Base-by-base conservation (phyloP, 148 eudicot genomes). In the Vaccinium vitisidaea region DNA sequence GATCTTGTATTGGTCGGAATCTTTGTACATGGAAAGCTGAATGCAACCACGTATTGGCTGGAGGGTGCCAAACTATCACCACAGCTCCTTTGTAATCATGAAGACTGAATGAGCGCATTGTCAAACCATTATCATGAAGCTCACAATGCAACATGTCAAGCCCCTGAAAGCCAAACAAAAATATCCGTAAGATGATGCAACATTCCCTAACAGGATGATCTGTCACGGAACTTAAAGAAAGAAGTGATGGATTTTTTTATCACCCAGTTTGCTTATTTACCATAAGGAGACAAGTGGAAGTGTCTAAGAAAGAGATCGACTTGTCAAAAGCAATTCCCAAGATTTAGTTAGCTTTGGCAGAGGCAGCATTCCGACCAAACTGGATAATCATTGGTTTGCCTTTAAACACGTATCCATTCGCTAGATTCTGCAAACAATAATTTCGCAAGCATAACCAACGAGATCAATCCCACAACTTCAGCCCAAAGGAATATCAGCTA, bases 311-410 rank as follows among this genome's bases (percentile, higher is more conserved):
- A 74, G 65, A 11, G 48, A 73, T 39, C 30, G 36, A 25, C 11
- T 30, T 6, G 21, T 19, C 39, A 1, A 23, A 18, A 49, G 65
- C 49, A 23, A 39, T 6, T 53, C 30, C 59, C 32, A 13, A 23
- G 71, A 54, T 84, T 87, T 80, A 84, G 46, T 27, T 88, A 36
- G 70, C 82, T 89, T 92, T 92, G 69, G 90, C 83, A 84, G 93
- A 85, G 15, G 90, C 82, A 53, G 91, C 87, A 84, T 89, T 94
- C 56, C 97, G 89, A 52, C 99, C 98, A 91, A 95, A 97, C 87
- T 97, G 99, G 79, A 97, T 95, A 55, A 97, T 94, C 91, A 97
- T 91, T 58, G 99, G 96, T 90, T 97, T 95, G 83, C 98, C 98
- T 88, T 95, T 97, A 81, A 95, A 95, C 36, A 94, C 95, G 75